Evolutionary conservation across 2,329 filamentous ascomycete genomes (phyloP), one percentile per base, ranked within the genome.

Genomic region (Lachnellula arida): DNA sequence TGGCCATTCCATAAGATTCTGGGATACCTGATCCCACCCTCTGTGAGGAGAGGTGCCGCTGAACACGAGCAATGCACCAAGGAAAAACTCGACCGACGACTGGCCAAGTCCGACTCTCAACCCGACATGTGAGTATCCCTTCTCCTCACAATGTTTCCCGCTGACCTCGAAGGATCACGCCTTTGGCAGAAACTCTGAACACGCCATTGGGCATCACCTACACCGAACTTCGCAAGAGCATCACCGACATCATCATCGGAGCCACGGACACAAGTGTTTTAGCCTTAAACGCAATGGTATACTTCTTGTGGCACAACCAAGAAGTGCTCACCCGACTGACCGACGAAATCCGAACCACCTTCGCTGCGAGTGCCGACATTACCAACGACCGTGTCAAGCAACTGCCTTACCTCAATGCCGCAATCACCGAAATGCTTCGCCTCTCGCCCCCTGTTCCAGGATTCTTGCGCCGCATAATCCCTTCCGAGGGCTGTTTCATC

Each of bases 341-440:
- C 3, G 57, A 67, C 0, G 78, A 80, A 57, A 66, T 80, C 5
- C 70, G 75, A 2, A 53, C 59, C 4, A 54, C 69, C 0, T 79
- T 79, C 60, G 57, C 49, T 6, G 65, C 60, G 9, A 63, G 66
- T 43, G 39, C n/a, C 1, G 59, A 63, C 15, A 62, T 65, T 23
- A 63, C 42, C 7, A 53, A 55, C 34, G 25, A 23, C 2, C 42
- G 28, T 19, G 35, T 56, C 19, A 48, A 57, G 8, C 42, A 34
- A 5, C 49, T 64, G 6, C 49, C 52, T 0, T 76, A 75, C 53
- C 62, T 73, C 3, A 47, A 63, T 12, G 74, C 74, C 5, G 67
- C 71, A 12, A 56, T 76, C 3, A 59, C 71, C 8, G 74, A 76
- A 59, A 65, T 59, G 2, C 64, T 76, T 1, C 63, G 73, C 2